Base-by-base conservation (phyloP, 345 rosid species). In the Euclidium syriacum region DNA sequence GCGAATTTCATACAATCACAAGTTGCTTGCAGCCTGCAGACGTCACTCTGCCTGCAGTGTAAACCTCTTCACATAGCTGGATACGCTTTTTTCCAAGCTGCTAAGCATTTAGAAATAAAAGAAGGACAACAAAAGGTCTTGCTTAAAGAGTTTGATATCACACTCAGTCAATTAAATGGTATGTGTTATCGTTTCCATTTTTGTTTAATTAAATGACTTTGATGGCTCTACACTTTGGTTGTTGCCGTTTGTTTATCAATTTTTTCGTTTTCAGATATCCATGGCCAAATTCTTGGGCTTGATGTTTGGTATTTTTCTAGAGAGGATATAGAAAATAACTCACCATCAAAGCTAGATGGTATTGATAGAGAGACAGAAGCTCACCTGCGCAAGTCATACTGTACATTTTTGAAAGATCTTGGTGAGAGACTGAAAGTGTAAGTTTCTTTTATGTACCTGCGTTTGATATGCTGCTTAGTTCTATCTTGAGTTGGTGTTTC, bases 11-110 rank as follows among this genome's bases (percentile, higher is more conserved):
- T 56, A 20, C 24, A 61, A 71, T 77, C 70, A 64, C 67, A 75
- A 71, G 80, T 52, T 77, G 77, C 75, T 75, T 85, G 81, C 96
- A 92, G 97, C 81, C 85, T 78, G 83, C 72, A 83, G 81, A 87
- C 97, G 14, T 82, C 97, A 54, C 97, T 92, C 75, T 87, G 87
- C 88, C 74, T 92, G 83, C 97, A 92, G 80, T 87, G 84, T 80
- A 80, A 77, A 84, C 97, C 97, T 65, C 85, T 78, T 74, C 97
- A 85, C 69, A 92, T 92, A 78, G 96, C 98, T 0, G 96, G 88
- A 51, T 95, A 88, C 71, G 96, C 87, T 63, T 80, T 92, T 65
- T 85, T 87, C 75, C 95, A 85, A 55, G 96, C 96, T 72, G 88
- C 90, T 33, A 77, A 92, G 78, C 76, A 82, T 74, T 85, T 84